Evolutionary conservation across 345 rosid genomes (phyloP), one percentile per base, ranked within the genome.

Genomic region (Erodium maritimum): DNA sequence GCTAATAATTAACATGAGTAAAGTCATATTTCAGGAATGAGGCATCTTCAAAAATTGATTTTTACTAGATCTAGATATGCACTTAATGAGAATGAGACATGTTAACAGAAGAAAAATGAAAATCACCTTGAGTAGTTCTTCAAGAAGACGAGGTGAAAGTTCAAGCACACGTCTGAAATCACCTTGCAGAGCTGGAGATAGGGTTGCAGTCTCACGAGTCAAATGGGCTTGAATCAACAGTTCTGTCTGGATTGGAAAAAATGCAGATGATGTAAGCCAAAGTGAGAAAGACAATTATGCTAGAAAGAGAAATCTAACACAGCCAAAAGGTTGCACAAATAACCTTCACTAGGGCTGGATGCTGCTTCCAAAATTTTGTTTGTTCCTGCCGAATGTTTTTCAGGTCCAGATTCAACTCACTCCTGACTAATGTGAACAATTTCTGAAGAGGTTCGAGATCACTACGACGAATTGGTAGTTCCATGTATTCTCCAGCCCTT

Each of bases 341-440:
- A 70, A 93, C 97, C 96, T 93, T 93, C 62, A 87, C 99, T 61
- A 93, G 52, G 10, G 99, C 89, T 24, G 99, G 99, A 75, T 93
- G 95, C 77, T 89, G 95, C 80, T 89, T 93, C 97, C 90, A 93
- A 73, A 89, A 93, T 76, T 89, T 93, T 62, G 97, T 95, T 75
- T 93, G 99, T 75, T 93, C 99, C 87, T 93, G 97, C 85, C 90
- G 90, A 65, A 89, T 83, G 76, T 87, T 93, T 80, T 89, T 89
- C 20, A 71, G 87, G 74, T 93, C 99, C 73, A 93, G 74, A 71
- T 93, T 89, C 75, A 93, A 76, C 76, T 93, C 99, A 65, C 99
- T 87, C 79, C 97, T 78, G 54, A 93, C 99, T 17, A 96, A 83
- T 81, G 87, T 69, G 78, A 93, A 93, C 66, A 93, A 81, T 79